Percentiles rank a stretch among this genome's conserved stretches.
Evolutionary conservation across 441 rosid species (phyloP).

Genomic region (Erodium texanum): DNA sequence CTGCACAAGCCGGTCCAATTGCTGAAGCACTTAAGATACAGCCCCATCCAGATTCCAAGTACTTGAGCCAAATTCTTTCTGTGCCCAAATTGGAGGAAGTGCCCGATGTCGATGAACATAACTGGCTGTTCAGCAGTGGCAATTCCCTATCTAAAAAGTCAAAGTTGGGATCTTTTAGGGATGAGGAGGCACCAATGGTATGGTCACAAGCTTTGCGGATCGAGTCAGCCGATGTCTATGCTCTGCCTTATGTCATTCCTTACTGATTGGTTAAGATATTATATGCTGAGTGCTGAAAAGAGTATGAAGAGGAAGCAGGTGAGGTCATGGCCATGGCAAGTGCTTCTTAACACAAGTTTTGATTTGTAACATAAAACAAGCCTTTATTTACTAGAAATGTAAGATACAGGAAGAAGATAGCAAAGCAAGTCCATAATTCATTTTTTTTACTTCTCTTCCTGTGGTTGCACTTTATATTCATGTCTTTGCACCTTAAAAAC

Average conservation of each 20-base stretch:
- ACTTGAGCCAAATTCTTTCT: slow-evolving; percentile 27
- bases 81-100: slow-evolving; percentile 35
- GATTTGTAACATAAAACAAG: slow-evolving; percentile 30
- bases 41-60: slow-evolving; percentile 37
- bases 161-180: slow-evolving; percentile 16
- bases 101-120: slow-evolving; percentile 28
- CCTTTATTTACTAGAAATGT: slow-evolving; percentile 31
- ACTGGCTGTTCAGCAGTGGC: slow-evolving; percentile 28
- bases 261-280: slow-evolving; percentile 21
- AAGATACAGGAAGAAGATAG: slow-evolving; percentile 31
- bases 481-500: too few species aligned
- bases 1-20: slow-evolving; percentile 17
- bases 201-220: slow-evolving; percentile 36
- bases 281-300: too few species aligned
- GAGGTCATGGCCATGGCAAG: too few species aligned
- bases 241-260: slow-evolving; percentile 45
- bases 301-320: not conserved
- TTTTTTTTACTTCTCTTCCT: not conserved
- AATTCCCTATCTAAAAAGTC: slow-evolving; percentile 15
- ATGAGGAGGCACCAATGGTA: slow-evolving; percentile 25
- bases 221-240: slow-evolving; percentile 35
- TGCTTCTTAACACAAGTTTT: too few species aligned
- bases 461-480: too few species aligned
- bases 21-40: slow-evolving; percentile 22
- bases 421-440: slow-evolving; percentile 19